These are phyloP conservation scores for Claviceps capensis DNA, from an alignment of 2,329 filamentous ascomycete species.

Conservation along the genomic window DNA sequence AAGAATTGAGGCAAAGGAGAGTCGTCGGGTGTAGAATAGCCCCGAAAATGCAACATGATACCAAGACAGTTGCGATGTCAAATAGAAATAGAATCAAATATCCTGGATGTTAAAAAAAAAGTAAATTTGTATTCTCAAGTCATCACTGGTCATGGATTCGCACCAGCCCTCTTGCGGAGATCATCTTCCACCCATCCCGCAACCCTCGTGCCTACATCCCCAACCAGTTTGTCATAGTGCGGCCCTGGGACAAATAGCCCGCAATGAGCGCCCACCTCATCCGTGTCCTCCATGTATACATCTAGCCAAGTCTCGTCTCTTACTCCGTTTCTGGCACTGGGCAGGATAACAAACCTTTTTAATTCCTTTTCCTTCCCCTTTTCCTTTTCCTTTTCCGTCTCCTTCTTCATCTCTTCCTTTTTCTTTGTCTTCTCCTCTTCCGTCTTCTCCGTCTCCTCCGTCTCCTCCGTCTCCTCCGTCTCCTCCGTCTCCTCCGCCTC, in stretches of 20 bases:
- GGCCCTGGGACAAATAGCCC: slow-evolving; percentile 62
- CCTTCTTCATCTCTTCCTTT: too few species aligned
- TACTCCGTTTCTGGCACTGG: slow-evolving; percentile 37
- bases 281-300: slow-evolving; percentile 69
- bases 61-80: too few species aligned
- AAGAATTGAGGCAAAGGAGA: too few species aligned
- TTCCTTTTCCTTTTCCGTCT: slow-evolving; percentile 17
- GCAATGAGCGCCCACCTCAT: slow-evolving; percentile 77
- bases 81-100: too few species aligned
- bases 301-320: slow-evolving; percentile 62
- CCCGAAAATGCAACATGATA: too few species aligned
- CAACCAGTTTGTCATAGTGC: slow-evolving; percentile 65
- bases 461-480: background rate
- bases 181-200: slow-evolving; percentile 58
- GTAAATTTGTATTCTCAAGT: background rate
- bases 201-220: slow-evolving; percentile 54
- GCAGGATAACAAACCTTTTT: slow-evolving; percentile 69
- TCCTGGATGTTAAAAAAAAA: too few species aligned
- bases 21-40: too few species aligned
- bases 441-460: slow-evolving; percentile 16
- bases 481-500: slow-evolving; percentile 15
- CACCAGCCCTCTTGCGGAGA: slow-evolving; percentile 27
- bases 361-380: slow-evolving; percentile 23
- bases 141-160: slow-evolving; percentile 9
- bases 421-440: background rate